Evolutionary conservation across 1,139 yeast genomes (phyloP).

Genomic region (Fermentozyma sake): DNA sequence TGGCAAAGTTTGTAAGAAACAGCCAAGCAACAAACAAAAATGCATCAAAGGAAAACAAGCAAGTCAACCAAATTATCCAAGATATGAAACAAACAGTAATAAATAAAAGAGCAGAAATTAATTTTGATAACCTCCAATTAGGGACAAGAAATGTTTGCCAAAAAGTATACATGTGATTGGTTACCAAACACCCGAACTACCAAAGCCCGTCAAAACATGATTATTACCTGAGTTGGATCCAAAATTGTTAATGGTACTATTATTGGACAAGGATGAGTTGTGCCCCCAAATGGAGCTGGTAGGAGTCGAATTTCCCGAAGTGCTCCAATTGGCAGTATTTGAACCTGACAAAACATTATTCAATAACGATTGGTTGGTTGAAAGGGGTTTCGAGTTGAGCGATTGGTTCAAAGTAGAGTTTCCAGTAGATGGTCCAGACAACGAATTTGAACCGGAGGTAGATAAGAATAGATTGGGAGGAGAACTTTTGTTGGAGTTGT

Average conservation of each 20-base stretch:
- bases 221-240: slow-evolving; percentile 7
- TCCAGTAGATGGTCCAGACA: slow-evolving; percentile 1
- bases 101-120: no score
- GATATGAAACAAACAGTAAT: no score
- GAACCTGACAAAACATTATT: slow-evolving; percentile 7
- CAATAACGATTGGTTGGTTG: slow-evolving; percentile 9
- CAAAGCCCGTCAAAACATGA: slow-evolving; percentile 11
- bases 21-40: no score
- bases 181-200: slow-evolving; percentile 14
- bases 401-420: slow-evolving; percentile 1
- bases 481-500: slow-evolving; percentile 14
- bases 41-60: no score
- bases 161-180: no score
- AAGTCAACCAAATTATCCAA: no score
- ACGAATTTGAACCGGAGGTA: slow-evolving; percentile 11
- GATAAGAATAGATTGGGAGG: slow-evolving; percentile 24
- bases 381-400: slow-evolving; percentile 5
- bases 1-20: no score
- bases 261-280: slow-evolving; percentile 7
- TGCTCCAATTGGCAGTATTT: slow-evolving; percentile 12
- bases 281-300: slow-evolving; percentile 13
- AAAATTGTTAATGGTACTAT: slow-evolving; percentile 9
- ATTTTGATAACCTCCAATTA: no score
- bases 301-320: slow-evolving; percentile 6
- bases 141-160: no score